phyloP scores from a whole-genome alignment of 192 early-diverging fungal genomes.

The Coemansia sp. region DNA sequence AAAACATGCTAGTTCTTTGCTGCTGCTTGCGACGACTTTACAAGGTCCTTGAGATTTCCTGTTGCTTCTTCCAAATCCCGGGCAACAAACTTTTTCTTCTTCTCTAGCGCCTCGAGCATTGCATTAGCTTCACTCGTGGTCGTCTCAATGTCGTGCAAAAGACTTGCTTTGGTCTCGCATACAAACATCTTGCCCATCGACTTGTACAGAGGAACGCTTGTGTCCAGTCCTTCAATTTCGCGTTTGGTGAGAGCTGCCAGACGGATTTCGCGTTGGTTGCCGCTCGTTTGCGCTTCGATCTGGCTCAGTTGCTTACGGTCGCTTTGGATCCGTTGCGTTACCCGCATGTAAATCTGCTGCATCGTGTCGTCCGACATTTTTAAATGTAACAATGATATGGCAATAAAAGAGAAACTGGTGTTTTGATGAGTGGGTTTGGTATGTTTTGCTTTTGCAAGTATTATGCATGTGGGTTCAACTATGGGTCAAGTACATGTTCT shows the following conservation, averaged over 20 bases:
- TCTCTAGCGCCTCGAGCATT: constrained; percentile 35
- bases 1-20: background rate
- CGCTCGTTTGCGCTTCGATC: constrained; percentile 43
- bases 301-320: constrained; percentile 42
- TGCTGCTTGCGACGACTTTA: constrained; percentile 19
- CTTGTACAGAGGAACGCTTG: constrained; percentile 34
- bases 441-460: background rate
- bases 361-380: constrained; percentile 37
- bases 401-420: background rate
- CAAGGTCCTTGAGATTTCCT: constrained; percentile 36
- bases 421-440: background rate
- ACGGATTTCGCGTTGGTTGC: constrained; percentile 49
- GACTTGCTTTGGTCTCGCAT: constrained; percentile 29
- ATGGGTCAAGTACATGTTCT: background rate
- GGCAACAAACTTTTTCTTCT: constrained; percentile 54
- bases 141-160: constrained; percentile 38
- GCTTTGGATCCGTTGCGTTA: constrained; percentile 46
- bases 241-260: constrained; percentile 44
- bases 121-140: constrained; percentile 10
- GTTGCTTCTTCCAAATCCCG: constrained; percentile 42
- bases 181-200: constrained; percentile 56
- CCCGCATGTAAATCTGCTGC: constrained; percentile 46
- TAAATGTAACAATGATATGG: background rate
- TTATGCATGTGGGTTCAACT: background rate
- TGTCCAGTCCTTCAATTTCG: constrained; percentile 42